Base-by-base conservation (phyloP, 257 asterid genomes). In the Lantana camara region DNA sequence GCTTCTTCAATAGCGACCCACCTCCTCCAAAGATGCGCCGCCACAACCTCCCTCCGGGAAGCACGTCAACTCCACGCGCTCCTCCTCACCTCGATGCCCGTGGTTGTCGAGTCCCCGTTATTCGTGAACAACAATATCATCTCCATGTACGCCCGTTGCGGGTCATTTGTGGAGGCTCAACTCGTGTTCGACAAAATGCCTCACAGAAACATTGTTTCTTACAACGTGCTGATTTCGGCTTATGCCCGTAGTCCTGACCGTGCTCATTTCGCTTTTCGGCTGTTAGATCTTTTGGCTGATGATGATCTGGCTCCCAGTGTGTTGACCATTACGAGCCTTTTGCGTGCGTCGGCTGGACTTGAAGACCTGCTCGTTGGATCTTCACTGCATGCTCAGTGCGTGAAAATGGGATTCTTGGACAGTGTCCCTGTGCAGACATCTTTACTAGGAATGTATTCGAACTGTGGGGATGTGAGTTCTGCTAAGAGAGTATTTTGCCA, bases 161-260 rank as follows among this genome's bases (percentile, higher is more conserved):
- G 86, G 9, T 89, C 96, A 3, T 50, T 78, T 1, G 6, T 1
- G 21, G 90, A 80, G 63, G 34, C 92, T 4, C 96, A 72, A 4
- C 77, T 10, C 20, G 44, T 86, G 82, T 85, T 92, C 85, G 98
- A 89, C 86, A 62, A 77, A 85, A 92, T 85, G 91, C 95, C 89
- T 51, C 89, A 79, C 0, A 62, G 93, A 74, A 89, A 71, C 53
- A 34, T 83, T 48, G 87, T 92, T 13, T 86, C 98, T 3, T 86
- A 86, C 77, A 92, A 86, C 69, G 66, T 86, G 23, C 77, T 92
- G 48, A 80, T 86, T 51, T 83, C 96, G 22, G 79, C 89, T 38
- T 85, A 79, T 66, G 86, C 97, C 44, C 89, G 88, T 14, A 45
- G 47, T 52, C 69, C 75, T 7, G 57, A 41, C 4, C 73, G 73